Evolutionary conservation across 164 flowering plant species (phyloP).

Genomic region (Hamamelis virginiana): DNA sequence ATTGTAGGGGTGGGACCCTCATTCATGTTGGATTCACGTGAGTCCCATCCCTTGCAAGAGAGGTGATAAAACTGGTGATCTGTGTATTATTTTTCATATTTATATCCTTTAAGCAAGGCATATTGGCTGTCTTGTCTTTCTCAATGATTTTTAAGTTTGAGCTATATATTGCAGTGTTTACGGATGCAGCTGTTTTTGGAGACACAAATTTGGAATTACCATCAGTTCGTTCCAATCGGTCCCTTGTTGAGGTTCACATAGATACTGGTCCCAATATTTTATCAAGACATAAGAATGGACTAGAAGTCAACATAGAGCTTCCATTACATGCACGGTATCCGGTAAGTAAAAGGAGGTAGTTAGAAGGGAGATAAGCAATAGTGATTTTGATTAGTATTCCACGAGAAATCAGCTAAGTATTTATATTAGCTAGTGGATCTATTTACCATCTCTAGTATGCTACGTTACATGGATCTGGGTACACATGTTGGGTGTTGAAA

Average conservation of each 20-base stretch:
- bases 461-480: neutral
- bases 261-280: conserved; percentile 32
- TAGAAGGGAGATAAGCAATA: neutral
- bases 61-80: too few species aligned
- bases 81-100: too few species aligned
- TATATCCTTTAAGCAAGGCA: neutral
- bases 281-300: conserved; percentile 20
- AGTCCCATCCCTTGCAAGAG: too few species aligned
- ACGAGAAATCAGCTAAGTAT: neutral
- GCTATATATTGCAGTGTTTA: conserved; percentile 50
- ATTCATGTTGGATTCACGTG: too few species aligned
- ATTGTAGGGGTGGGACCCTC: too few species aligned
- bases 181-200: conserved; percentile 74
- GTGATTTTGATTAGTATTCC: neutral
- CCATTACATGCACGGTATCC: conserved; percentile 91
- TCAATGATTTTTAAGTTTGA: neutral
- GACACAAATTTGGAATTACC: conserved; percentile 92
- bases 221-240: conserved; percentile 58
- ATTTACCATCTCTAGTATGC: neutral
- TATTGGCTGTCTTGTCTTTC: neutral
- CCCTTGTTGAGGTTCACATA: conserved; percentile 76
- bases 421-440: neutral
- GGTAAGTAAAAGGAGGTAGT: conserved; percentile 41
- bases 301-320: conserved; percentile 51
- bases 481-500: neutral